Percentiles rank a stretch among this genome's conserved stretches.
phyloP scores from a whole-genome alignment of 305 asterid genomes.

The Fraxinus xanthoxyloides region DNA sequence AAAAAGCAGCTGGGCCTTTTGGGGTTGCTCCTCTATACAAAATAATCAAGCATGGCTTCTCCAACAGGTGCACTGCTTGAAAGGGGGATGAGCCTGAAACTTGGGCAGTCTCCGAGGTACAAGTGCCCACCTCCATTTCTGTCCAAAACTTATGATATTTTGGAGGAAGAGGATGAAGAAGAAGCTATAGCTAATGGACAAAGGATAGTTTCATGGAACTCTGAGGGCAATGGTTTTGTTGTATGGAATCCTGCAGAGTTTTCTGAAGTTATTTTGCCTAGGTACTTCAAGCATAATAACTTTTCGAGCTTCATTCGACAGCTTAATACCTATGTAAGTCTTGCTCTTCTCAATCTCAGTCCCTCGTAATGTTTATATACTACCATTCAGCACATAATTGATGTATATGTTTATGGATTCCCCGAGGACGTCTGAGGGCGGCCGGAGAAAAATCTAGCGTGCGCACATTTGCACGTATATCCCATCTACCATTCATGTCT shows the following conservation, averaged over 20 bases:
- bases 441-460: background rate
- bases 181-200: slow-evolving; percentile 8
- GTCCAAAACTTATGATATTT: slow-evolving; percentile 54
- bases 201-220: slow-evolving; percentile 50
- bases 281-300: slow-evolving; percentile 48
- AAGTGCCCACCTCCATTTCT: slow-evolving; percentile 66
- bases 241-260: slow-evolving; percentile 50
- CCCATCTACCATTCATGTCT: background rate
- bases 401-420: background rate
- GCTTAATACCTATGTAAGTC: slow-evolving; percentile 48
- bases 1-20: background rate
- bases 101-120: background rate
- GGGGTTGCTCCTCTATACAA: background rate
- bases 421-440: background rate
- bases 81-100: slow-evolving; percentile 23
- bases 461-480: background rate
- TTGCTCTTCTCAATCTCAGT: background rate
- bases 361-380: background rate
- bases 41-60: slow-evolving; percentile 28
- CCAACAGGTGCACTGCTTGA: background rate
- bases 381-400: background rate
- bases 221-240: slow-evolving; percentile 40
- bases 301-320: slow-evolving; percentile 47
- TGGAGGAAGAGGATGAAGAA: slow-evolving; percentile 46
- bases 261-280: slow-evolving; percentile 39